Evolutionary conservation across 306 rosid genomes (phyloP).

Genomic region (Prunus campanulata): DNA sequence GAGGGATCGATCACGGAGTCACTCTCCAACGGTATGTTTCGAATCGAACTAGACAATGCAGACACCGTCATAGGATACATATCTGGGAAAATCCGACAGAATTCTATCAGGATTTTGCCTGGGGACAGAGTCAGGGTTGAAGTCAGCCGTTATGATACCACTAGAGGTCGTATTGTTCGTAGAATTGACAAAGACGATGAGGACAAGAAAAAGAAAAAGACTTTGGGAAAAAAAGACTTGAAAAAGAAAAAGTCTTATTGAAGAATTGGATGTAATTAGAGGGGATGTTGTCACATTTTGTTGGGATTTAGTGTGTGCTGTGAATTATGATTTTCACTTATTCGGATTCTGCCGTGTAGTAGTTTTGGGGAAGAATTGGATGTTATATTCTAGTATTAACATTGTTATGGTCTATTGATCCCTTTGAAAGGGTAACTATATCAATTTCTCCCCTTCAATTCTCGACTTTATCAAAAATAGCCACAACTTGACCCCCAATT

Average conservation of each 20-base stretch:
- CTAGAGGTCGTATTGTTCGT: slow-evolving; percentile 45
- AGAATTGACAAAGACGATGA: slow-evolving; percentile 36
- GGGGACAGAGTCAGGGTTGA: slow-evolving; percentile 59
- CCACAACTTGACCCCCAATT: too few species aligned
- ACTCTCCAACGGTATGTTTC: slow-evolving; percentile 56
- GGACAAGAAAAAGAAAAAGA: not conserved
- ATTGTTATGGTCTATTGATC: too few species aligned
- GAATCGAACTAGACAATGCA: slow-evolving; percentile 44
- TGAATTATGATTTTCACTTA: too few species aligned
- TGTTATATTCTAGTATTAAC: too few species aligned
- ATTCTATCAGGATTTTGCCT: slow-evolving; percentile 46
- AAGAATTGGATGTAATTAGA: too few species aligned
- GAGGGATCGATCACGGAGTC: slow-evolving; percentile 50
- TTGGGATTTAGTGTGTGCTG: too few species aligned
- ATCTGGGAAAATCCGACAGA: slow-evolving; percentile 55
- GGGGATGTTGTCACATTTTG: too few species aligned
- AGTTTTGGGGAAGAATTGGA: not conserved
- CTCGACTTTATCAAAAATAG: too few species aligned
- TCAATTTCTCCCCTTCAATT: too few species aligned
- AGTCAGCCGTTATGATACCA: slow-evolving; percentile 54
- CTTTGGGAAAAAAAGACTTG: too few species aligned
- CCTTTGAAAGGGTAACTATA: too few species aligned
- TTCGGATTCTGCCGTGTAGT: too few species aligned
- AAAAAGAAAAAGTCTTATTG: not conserved
- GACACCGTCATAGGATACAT: slow-evolving; percentile 55